Conservation (phyloP, 1,284 basidiomycete species). For the Fereydounia khargensis region DNA sequence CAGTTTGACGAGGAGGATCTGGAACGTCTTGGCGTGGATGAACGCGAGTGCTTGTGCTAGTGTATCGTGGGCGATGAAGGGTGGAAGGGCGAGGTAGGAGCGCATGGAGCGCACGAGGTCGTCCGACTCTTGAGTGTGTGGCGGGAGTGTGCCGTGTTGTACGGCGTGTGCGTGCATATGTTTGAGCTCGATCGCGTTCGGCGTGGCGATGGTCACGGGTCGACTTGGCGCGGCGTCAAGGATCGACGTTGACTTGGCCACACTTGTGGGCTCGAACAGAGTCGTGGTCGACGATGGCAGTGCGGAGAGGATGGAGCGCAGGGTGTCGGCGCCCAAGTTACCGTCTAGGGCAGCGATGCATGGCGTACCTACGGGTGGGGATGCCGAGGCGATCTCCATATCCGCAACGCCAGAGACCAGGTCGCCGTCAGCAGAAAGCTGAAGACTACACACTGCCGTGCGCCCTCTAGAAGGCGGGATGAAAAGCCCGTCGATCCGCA, state of each 20-base stretch:
- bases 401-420: constrained; percentile 84
- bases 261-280: constrained; percentile 26
- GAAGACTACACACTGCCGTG: constrained; percentile 80
- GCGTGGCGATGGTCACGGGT: constrained; percentile 22
- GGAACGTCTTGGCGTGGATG: constrained; percentile 6
- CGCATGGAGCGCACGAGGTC: neutral
- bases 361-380: constrained; percentile 3
- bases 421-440: constrained; percentile 71
- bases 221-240: neutral
- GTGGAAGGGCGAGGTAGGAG: neutral
- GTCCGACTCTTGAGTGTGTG: neutral
- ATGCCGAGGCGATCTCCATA: constrained; percentile 63
- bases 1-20: constrained; percentile 29
- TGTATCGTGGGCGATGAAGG: neutral
- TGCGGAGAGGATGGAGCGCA: neutral
- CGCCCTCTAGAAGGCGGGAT: constrained; percentile 49
- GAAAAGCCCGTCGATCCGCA: constrained; percentile 79
- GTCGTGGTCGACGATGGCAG: constrained; percentile 11
- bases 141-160: constrained; percentile 2
- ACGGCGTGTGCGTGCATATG: constrained; percentile 7
- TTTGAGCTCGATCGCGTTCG: constrained; percentile 30
- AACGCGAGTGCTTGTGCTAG: constrained; percentile 4
- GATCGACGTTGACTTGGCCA: constrained; percentile 8
- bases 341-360: constrained; percentile 19
- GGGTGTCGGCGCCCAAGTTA: constrained; percentile 10